Base-by-base conservation (phyloP, 2,329 filamentous ascomycete genomes). In the Apiospora arundinis region DNA sequence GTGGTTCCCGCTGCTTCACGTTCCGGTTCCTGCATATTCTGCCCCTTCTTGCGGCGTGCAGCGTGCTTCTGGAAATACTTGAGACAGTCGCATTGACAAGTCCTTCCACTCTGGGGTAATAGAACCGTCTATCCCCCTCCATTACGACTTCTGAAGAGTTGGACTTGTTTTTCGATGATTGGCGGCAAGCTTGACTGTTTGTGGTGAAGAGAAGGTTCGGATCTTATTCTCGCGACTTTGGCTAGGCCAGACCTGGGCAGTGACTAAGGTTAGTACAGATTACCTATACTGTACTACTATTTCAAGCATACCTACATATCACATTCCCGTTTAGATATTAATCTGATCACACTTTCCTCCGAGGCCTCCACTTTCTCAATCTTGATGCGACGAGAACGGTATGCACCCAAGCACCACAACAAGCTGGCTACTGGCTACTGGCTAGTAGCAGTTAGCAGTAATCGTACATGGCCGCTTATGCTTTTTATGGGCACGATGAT, bases 21-120 rank as follows among this genome's bases (percentile, higher is more conserved):
- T 63, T 63, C 56, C 56, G 56, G 56, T 63, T 63, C 56, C 56
- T 63, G 56, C 56, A 63, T 37, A 63, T 40, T 9, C 28, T 40
- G 56, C 32, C 52, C 52, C 56, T 63, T 25, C 49, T 25, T 56
- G 49, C 49, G 18, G 46, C 42, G 14, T 45, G 48, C 12, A 40
- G 56, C 56, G 56, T 63, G 28, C 32, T 63, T 63, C 56, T 63
- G 56, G 56, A 63, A 63, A 40, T n/a, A 63, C 28, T 40, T 40
- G 56, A 63, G 56, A 40, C 56, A 63, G 28, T 63, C 16, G 56
- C 56, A 63, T 21, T 63, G 56, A 63, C 56, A 14, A 40, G 28
- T 37, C 56, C n/a, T 63, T 63, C 32, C 56, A 40, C 32, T 40
- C 32, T 23, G 56, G 56, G 56, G 56, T 40, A 63, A n/a, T 40